Conservation (phyloP, 306 rosid species). For the Fragaria nilgerrensis region DNA sequence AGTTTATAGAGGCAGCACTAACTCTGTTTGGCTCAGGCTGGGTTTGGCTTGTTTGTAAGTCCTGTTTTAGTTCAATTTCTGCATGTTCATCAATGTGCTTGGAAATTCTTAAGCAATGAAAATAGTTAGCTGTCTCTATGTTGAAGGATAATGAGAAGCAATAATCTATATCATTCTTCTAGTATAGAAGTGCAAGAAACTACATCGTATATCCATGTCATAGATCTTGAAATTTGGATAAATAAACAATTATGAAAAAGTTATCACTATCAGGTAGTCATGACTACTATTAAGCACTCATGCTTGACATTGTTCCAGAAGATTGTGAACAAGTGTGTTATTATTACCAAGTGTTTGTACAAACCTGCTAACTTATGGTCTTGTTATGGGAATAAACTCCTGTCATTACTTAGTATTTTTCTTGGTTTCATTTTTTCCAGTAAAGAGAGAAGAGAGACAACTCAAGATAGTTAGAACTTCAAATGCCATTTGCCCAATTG, state of each 20-base stretch:
- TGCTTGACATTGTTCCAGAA: not conserved
- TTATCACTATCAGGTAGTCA: not conserved
- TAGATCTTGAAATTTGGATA: not conserved
- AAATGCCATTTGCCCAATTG: slow-evolving; percentile 76
- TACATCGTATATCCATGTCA: not conserved
- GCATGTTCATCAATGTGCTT: not conserved
- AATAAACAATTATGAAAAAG: not conserved
- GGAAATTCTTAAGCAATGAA: slow-evolving; percentile 16
- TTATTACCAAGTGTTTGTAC: not conserved
- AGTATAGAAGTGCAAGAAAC: not conserved
- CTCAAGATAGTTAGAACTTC: slow-evolving; percentile 67
- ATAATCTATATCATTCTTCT: not conserved
- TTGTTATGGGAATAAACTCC: slow-evolving; percentile 11
- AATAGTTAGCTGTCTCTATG: not conserved
- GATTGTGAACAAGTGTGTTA: not conserved
- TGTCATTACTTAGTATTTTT: not conserved
- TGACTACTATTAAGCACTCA: not conserved
- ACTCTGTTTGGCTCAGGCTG: slow-evolving; percentile 93
- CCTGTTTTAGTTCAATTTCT: slow-evolving; percentile 7
- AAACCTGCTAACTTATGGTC: not conserved
- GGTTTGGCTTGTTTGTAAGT: slow-evolving; percentile 99
- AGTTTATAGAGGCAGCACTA: slow-evolving; percentile 62
- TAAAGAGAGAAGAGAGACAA: slow-evolving; percentile 77
- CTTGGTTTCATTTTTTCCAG: slow-evolving; percentile 37
- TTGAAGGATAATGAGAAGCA: not conserved